Percentiles rank a stretch among this genome's conserved stretches.
phyloP scores from a whole-genome alignment of 345 rosid genomes.

The Salix viminalis region DNA sequence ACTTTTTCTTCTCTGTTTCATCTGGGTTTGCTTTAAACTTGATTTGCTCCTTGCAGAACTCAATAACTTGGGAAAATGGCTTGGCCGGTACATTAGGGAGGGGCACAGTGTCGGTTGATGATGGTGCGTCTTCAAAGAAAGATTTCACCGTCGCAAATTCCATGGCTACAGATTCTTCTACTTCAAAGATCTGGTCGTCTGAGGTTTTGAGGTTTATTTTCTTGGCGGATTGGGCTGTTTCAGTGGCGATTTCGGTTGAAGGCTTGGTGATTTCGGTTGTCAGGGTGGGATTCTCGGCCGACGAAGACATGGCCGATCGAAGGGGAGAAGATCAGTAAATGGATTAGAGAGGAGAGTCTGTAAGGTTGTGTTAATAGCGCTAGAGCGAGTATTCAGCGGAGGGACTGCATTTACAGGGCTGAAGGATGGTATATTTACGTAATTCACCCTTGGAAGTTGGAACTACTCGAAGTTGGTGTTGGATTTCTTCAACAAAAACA shows the following conservation, averaged over 20 bases:
- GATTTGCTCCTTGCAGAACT: constrained; percentile 23
- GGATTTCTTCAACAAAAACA: too few species aligned
- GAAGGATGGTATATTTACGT: too few species aligned
- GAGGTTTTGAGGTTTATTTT: constrained; percentile 22
- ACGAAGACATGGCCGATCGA: not conserved
- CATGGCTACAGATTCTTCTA: constrained; percentile 30
- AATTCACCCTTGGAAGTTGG: too few species aligned
- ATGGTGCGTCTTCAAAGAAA: constrained; percentile 19
- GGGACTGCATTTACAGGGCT: too few species aligned
- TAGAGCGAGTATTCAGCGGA: too few species aligned
- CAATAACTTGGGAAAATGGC: constrained; percentile 18
- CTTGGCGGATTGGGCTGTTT: not conserved
- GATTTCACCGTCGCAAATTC: constrained; percentile 23
- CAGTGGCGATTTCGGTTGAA: not conserved
- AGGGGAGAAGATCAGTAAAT: not conserved
- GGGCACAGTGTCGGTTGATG: constrained; percentile 1
- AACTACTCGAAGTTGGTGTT: too few species aligned
- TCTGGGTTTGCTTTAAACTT: not conserved
- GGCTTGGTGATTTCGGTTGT: not conserved
- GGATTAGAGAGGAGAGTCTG: not conserved
- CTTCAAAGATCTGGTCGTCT: constrained; percentile 17
- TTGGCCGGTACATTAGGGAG: constrained; percentile 27
- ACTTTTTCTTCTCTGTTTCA: constrained; percentile 9
- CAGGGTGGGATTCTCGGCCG: not conserved
- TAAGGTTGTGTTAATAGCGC: too few species aligned